Evolutionary conservation across 352 stramenopile genomes (phyloP).

Genomic region (Lagenidium sp.): DNA sequence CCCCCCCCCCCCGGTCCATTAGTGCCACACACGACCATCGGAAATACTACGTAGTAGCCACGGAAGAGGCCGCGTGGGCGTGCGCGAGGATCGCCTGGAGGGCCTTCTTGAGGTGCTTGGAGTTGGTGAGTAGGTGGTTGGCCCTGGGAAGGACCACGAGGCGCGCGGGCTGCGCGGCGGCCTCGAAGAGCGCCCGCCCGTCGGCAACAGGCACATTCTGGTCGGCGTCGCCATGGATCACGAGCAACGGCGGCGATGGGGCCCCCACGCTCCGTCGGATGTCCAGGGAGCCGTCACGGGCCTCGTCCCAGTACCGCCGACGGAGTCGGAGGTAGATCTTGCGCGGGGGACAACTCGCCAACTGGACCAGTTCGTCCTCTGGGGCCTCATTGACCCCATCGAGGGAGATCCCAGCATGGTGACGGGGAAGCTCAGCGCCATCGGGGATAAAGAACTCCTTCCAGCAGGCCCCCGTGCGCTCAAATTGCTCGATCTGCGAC

Average conservation of each 20-base stretch:
- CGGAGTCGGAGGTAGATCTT: conserved; percentile 52
- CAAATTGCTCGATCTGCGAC: conserved; percentile 32
- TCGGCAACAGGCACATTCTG: conserved; percentile 42
- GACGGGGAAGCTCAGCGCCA: conserved; percentile 17
- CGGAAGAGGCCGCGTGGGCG: too few relatives aligned
- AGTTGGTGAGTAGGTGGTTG: conserved; percentile 74
- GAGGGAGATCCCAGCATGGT: conserved; percentile 27
- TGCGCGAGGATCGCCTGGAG: conserved; percentile 32
- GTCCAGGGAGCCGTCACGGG: conserved; percentile 23
- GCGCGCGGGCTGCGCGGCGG: conserved; percentile 42
- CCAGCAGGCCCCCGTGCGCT: conserved; percentile 33
- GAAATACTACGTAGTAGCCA: conserved; percentile 1
- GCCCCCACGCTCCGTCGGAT: conserved; percentile 21
- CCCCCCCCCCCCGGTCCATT: too few relatives aligned
- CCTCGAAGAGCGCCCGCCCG: conserved; percentile 42
- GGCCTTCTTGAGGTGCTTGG: conserved; percentile 64
- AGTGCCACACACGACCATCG: too few relatives aligned
- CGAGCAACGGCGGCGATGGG: conserved; percentile 22
- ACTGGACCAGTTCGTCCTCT: conserved; percentile 4
- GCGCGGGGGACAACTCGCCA: conserved; percentile 8
- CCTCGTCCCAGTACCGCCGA: conserved; percentile 45
- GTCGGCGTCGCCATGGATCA: conserved; percentile 62
- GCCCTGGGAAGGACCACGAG: conserved; percentile 42
- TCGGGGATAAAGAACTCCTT: conserved; percentile 65
- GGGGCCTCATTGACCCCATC: conserved; percentile 21